These are phyloP conservation scores for Penicillium crystallinum DNA, from an alignment of 495 filamentous ascomycete genomes.

Conservation along the genomic window DNA sequence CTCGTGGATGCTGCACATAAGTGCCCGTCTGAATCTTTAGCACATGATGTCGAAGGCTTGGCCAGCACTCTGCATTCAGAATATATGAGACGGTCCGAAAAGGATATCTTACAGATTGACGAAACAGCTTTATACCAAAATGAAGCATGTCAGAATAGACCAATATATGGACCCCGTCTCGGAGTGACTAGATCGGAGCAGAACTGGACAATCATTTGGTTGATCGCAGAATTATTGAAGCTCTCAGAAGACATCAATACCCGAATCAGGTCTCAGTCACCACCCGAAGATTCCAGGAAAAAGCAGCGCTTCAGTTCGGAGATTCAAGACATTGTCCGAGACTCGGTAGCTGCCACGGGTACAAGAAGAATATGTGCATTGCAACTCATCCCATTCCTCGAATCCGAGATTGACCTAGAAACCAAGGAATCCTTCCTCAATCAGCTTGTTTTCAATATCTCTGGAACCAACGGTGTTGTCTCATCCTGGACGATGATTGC, in stretches of 20 bases:
- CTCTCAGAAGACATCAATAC: slow-evolving; percentile 24
- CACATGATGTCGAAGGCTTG: slow-evolving; percentile 47
- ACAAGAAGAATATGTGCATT: slow-evolving; percentile 60
- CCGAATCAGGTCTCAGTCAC: slow-evolving; percentile 7
- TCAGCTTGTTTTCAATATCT: slow-evolving; percentile 43
- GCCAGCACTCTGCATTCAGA: slow-evolving; percentile 62
- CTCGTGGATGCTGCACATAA: slow-evolving; percentile 23
- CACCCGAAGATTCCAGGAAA: slow-evolving; percentile 44
- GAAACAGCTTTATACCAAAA: slow-evolving; percentile 56
- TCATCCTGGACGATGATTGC: slow-evolving; percentile 65
- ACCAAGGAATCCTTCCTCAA: slow-evolving; percentile 43
- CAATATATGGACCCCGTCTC: slow-evolving; percentile 37
- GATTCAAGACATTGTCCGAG: slow-evolving; percentile 58
- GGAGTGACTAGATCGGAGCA: slow-evolving; percentile 42
- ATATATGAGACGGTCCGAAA: slow-evolving; percentile 64
- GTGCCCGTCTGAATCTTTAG: slow-evolving; percentile 25
- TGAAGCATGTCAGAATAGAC: slow-evolving; percentile 9
- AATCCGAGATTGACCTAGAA: slow-evolving; percentile 34
- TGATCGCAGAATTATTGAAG: slow-evolving; percentile 30
- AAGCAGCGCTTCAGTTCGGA: slow-evolving; percentile 53
- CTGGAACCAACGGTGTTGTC: slow-evolving; percentile 51
- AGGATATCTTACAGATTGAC: slow-evolving; percentile 69
- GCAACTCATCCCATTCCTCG: slow-evolving; percentile 73
- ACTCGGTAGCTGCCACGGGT: slow-evolving; percentile 50
- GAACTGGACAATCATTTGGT: slow-evolving; percentile 45